phyloP scores from a whole-genome alignment of 169 alveolate species.

The Eimeria maxima region DNA sequence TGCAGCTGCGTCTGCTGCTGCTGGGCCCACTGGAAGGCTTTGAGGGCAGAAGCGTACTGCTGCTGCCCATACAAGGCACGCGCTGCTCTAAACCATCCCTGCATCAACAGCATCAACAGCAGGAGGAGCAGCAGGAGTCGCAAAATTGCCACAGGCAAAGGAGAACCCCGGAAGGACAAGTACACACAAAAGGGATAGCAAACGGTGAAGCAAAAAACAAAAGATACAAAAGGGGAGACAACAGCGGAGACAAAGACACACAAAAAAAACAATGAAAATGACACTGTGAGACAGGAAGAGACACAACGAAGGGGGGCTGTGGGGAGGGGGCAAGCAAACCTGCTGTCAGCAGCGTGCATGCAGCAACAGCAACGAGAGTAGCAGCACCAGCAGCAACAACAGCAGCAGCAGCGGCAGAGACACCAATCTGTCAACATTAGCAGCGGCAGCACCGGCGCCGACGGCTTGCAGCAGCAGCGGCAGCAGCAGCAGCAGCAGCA shows the following conservation, averaged over 20 bases:
- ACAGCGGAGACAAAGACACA: not conserved
- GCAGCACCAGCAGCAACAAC: not conserved
- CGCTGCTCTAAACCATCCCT: conserved; percentile 64
- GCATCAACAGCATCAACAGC: not conserved
- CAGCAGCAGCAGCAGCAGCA: not conserved
- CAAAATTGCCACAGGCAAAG: not conserved
- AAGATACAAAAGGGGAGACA: not conserved
- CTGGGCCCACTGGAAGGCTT: conserved; percentile 31
- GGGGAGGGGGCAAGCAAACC: too few relatives aligned
- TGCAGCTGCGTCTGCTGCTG: conserved; percentile 17
- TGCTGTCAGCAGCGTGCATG: too few relatives aligned
- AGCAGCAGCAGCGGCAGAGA: not conserved
- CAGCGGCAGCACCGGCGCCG: too few relatives aligned
- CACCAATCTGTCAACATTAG: not conserved
- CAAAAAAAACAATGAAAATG: not conserved
- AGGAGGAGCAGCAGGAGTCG: conserved; percentile 3
- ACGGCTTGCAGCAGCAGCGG: not conserved
- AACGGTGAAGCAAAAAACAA: not conserved
- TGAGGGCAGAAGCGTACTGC: conserved; percentile 22
- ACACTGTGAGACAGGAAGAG: too few relatives aligned
- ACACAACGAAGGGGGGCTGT: too few relatives aligned
- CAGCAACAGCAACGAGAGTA: too few relatives aligned
- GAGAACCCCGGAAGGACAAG: too few relatives aligned
- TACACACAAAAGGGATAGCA: not conserved
- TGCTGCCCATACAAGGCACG: conserved; percentile 11